Conservation (phyloP, 2,329 filamentous ascomycete species). For the Aspergillus quadricinctus region DNA sequence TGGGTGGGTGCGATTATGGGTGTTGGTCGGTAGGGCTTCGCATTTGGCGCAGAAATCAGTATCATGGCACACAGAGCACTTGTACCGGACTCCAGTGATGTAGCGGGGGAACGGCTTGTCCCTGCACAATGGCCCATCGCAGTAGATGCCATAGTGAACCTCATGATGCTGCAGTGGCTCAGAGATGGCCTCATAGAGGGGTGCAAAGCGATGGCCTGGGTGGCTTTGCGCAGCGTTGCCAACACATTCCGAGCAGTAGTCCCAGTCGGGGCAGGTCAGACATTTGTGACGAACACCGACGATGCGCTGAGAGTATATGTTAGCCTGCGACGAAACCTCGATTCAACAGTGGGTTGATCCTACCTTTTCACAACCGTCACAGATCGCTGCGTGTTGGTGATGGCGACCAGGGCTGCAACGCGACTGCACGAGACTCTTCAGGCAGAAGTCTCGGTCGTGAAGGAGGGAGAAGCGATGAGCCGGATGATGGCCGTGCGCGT, state of each 20-base stretch:
- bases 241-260: conserved; percentile 80
- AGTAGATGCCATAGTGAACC: conserved; percentile 82
- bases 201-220: conserved; percentile 79
- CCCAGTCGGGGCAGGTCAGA: conserved; percentile 94
- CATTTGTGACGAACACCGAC: conserved; percentile 93
- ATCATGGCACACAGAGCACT: conserved; percentile 94
- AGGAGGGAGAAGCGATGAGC: conserved; percentile 70
- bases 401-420: conserved; percentile 77
- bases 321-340: conserved; percentile 9
- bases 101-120: conserved; percentile 44
- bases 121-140: conserved; percentile 85
- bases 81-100: conserved; percentile 86
- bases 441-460: conserved; percentile 48
- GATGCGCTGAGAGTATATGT: conserved; percentile 56
- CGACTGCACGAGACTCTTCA: conserved; percentile 59
- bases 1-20: conserved; percentile 92
- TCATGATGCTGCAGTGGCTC: conserved; percentile 44
- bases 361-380: conserved; percentile 83
- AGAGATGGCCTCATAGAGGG: conserved; percentile 69
- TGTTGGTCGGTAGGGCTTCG: conserved; percentile 79
- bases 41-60: conserved; percentile 93
- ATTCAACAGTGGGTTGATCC: conserved; percentile 10
- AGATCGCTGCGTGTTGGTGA: conserved; percentile 79
- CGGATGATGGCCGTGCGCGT: conserved; percentile 86
- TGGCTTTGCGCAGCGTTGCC: conserved; percentile 65